These are phyloP conservation scores for Boletus fagicola DNA, from an alignment of 768 basidiomycete genomes.

Conservation along the genomic window DNA sequence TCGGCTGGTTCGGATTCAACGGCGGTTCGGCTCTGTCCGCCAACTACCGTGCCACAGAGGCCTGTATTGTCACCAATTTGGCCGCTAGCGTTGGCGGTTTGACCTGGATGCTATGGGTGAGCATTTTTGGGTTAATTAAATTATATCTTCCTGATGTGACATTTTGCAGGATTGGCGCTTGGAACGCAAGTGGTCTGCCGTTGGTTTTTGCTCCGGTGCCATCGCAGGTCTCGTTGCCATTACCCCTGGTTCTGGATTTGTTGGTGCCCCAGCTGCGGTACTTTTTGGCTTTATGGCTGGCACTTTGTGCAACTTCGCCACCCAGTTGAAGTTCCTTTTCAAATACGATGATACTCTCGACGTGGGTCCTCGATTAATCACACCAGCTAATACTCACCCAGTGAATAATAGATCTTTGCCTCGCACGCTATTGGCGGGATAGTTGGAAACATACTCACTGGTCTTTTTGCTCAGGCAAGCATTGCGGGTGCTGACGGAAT, in stretches of 20 bases:
- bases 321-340: constrained; percentile 83
- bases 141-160: not conserved
- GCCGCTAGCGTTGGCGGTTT: constrained; percentile 86
- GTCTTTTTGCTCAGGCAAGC: constrained; percentile 78
- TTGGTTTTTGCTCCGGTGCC: constrained; percentile 95
- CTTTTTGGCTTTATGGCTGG: constrained; percentile 84
- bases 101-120: constrained; percentile 89
- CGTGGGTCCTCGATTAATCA: constrained; percentile 39
- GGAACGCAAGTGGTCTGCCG: constrained; percentile 89
- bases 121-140: constrained; percentile 8
- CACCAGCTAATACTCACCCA: not conserved
- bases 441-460: constrained; percentile 82
- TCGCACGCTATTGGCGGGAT: constrained; percentile 77
- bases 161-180: constrained; percentile 76
- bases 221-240: constrained; percentile 89
- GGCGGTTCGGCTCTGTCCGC: constrained; percentile 89
- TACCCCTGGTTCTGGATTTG: constrained; percentile 80
- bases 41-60: constrained; percentile 82
- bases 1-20: constrained; percentile 95
- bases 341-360: constrained; percentile 80
- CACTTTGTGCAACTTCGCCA: constrained; percentile 90
- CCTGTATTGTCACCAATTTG: constrained; percentile 92
- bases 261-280: constrained; percentile 80
- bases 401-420: constrained; percentile 71
- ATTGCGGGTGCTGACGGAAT: constrained; percentile 80